phyloP scores from a whole-genome alignment of 768 basidiomycete genomes.

The Rhizopogon rudus region DNA sequence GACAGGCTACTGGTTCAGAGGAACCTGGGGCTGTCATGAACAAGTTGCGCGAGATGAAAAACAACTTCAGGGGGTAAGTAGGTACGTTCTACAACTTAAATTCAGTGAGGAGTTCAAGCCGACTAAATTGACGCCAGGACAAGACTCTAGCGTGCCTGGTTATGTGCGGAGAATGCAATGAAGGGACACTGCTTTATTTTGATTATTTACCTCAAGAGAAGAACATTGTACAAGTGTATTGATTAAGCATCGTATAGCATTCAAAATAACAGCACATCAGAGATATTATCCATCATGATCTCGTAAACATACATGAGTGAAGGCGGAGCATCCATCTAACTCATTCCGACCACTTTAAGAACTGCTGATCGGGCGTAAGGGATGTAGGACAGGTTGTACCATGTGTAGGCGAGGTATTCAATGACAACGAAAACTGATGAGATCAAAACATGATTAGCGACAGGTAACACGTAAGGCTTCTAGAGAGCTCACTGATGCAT shows the following conservation, averaged over 20 bases:
- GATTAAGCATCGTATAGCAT: conserved; percentile 8
- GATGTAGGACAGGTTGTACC: conserved; percentile 87
- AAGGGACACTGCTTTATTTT: not conserved
- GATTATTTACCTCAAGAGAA: not conserved
- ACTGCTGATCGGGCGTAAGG: conserved; percentile 83
- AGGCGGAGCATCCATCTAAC: conserved; percentile 1
- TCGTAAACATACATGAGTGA: conserved; percentile 1
- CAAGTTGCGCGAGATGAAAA: conserved; percentile 78
- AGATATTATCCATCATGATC: conserved; percentile 8
- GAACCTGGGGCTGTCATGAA: conserved; percentile 62
- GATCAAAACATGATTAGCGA: not conserved
- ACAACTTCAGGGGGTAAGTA: conserved; percentile 65
- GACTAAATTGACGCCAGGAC: not conserved
- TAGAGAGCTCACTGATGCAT: conserved; percentile 48
- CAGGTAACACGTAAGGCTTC: not conserved
- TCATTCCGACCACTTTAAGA: conserved; percentile 54
- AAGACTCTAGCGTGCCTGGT: not conserved
- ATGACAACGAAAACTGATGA: conserved; percentile 80
- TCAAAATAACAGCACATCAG: not conserved
- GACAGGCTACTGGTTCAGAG: conserved; percentile 42
- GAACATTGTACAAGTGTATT: conserved; percentile 1
- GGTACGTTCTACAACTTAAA: not conserved
- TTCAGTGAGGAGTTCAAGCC: not conserved
- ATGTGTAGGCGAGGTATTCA: conserved; percentile 87
- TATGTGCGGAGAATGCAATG: no score